Evolutionary conservation across 2,329 filamentous ascomycete genomes (phyloP), one percentile per base, ranked within the genome.

Genomic region (Beauveria scarabaeidicola): DNA sequence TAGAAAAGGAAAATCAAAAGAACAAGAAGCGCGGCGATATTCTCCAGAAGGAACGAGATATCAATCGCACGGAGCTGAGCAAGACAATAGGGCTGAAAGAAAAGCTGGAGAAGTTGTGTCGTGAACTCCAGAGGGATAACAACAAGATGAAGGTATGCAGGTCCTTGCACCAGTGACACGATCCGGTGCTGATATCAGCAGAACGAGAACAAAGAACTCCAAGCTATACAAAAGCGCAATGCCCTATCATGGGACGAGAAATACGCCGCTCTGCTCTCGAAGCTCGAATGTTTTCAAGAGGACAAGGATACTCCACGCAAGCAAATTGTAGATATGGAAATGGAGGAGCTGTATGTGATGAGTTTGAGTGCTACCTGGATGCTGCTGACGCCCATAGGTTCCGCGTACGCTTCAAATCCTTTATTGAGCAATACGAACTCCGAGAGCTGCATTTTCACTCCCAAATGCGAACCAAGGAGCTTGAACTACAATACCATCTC

Each of bases 351-450:
- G 89, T 96, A 79, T 69, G 88, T 76, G 58, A 48, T 47, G 29
- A 38, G 43, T 5, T 5, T 23, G 21, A 29, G 36, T 10, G 15
- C n/a, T 7, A 5, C 25, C 25, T 27, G 23, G 10, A 15, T 21
- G 10, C 8, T 36, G 29, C 50, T 67, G 40, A 68, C 63, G 25
- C 19, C n/a, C 38, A 72, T 68, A 91, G 91, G 62, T 88, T 89
- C 71, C 94, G 92, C 70, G 82, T 88, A 55, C 83, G 86, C n/a
- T 94, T 94, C 77, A 97, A 96, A 72, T 96, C 91, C 0, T 87
- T 99, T 68, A 89, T 96, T 68, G 94, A 99, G 64, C 94, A 97
- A 74, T 97, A 96, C 73, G 94, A 99, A 74, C 81, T 96, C 61
- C 89, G 94, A 52, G 94, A 99, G 72, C 79, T 97, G 57, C 92